Base-by-base conservation (phyloP, 352 stramenopile genomes). In the Pythium insidiosum region DNA sequence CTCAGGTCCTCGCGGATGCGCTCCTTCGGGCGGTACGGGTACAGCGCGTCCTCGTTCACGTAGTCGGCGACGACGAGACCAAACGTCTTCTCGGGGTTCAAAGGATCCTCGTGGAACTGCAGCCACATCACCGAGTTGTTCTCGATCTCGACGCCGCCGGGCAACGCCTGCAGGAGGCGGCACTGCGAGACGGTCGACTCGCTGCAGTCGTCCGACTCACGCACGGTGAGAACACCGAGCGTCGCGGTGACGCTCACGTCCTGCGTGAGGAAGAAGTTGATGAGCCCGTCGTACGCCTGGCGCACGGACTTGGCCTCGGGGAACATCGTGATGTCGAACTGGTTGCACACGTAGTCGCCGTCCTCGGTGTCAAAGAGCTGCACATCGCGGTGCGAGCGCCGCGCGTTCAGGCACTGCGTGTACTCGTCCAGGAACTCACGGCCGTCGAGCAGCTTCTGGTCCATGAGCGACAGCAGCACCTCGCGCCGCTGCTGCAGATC, bases 231-330 rank as follows among this genome's bases (percentile, higher is more conserved):
- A 3, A 47, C 15, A 1, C 45, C 52, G 4, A 60, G 52, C 7
- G 29, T 28, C n/a, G 54, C 52, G 5, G 52, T 55, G 7, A 60
- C 20, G 12, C 19, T 55, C 19, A 60, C 44, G 16, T 60, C 52
- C 12, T 51, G 38, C 39, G 54, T 46, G 5, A 19, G 2, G 16
- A 55, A 30, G 33, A 50, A 60, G 16, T 37, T 11, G n/a, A 42
- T 21, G 25, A 60, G 15, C n/a, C 44, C 44, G 0, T 54, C 34
- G 35, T 47, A 60, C 12, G 50, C 52, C 36, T 60, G 44, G 12
- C 28, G 38, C 0, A 55, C 23, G n/a, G 26, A 38, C 9, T 41
- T 19, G 13, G 29, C 50, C 16, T 9, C 36, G 2, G 20, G 29
- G 16, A 47, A 52, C 5, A 34, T 19, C 30, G 38, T 38, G 5